A percentile compares a stretch with the other conserved stretches of the same genome.
These are phyloP conservation scores for Aschersonia sp. DNA, from an alignment of 2,329 filamentous ascomycete species.

Conservation along the genomic window DNA sequence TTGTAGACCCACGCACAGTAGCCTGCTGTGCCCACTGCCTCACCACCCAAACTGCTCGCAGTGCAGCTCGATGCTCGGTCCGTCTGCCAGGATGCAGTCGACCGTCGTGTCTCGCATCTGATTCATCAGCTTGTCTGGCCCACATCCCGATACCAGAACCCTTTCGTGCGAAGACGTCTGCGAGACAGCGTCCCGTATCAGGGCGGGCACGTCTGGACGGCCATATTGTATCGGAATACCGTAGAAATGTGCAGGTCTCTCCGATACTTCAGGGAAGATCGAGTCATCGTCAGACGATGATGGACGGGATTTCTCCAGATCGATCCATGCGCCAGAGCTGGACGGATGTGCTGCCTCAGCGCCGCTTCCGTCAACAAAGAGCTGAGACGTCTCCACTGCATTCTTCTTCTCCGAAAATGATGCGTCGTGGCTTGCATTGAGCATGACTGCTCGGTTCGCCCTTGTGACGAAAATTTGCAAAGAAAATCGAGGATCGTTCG, in stretches of 20 bases:
- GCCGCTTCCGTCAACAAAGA: background rate
- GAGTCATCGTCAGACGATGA: slow-evolving; percentile 7
- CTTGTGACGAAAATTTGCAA: slow-evolving; percentile 21
- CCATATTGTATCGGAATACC: slow-evolving; percentile 14
- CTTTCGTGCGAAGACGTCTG: slow-evolving; percentile 14
- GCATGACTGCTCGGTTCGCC: background rate
- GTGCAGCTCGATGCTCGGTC: slow-evolving; percentile 31
- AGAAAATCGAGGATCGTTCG: slow-evolving; percentile 13
- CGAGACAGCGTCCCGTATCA: slow-evolving; percentile 19
- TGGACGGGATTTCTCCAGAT: slow-evolving; percentile 6
- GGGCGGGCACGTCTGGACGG: slow-evolving; percentile 20
- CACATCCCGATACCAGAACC: slow-evolving; percentile 30
- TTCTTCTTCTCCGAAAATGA: background rate
- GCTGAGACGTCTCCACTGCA: background rate
- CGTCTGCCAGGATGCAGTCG: slow-evolving; percentile 20
- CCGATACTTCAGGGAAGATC: background rate
- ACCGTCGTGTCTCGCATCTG: slow-evolving; percentile 26
- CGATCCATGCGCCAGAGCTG: background rate
- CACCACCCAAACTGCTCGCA: slow-evolving; percentile 33
- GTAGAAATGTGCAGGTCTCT: background rate
- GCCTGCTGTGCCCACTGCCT: background rate
- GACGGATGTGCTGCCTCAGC: background rate
- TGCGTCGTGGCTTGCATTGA: background rate
- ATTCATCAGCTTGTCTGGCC: slow-evolving; percentile 26
- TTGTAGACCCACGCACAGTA: background rate